phyloP scores from a whole-genome alignment of 1,284 basidiomycete genomes.

The Bjerkandera adusta region DNA sequence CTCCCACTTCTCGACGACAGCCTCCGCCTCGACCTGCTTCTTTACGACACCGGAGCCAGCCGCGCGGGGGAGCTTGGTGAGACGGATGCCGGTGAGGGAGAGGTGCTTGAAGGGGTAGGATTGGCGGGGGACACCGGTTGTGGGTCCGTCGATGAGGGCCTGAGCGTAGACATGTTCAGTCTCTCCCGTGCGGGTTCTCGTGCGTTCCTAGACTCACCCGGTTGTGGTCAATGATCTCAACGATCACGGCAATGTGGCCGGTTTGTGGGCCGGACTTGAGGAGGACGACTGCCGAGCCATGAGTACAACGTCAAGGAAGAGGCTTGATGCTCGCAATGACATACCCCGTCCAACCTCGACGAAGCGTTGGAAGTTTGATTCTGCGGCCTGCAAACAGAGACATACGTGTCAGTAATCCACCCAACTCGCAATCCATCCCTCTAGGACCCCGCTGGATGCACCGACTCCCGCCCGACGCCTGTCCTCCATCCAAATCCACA shows the following conservation, averaged over 20 bases:
- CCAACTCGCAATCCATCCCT: conserved; percentile 6
- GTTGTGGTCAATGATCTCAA: conserved; percentile 99
- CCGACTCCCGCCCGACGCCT: neutral
- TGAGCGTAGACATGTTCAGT: conserved; percentile 30
- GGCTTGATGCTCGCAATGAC: conserved; percentile 23
- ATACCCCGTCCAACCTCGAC: conserved; percentile 94
- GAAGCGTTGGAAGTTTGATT: conserved; percentile 94
- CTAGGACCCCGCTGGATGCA: conserved; percentile 6
- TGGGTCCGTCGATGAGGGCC: conserved; percentile 96
- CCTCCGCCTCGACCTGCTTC: conserved; percentile 87
- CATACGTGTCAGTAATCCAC: conserved; percentile 9
- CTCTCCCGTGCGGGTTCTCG: neutral
- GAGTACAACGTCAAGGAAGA: too few species aligned
- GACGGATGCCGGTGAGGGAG: conserved; percentile 84
- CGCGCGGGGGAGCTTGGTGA: conserved; percentile 86
- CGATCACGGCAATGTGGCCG: conserved; percentile 93
- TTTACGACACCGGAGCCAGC: conserved; percentile 83
- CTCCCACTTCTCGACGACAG: conserved; percentile 77
- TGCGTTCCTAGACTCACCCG: conserved; percentile 65
- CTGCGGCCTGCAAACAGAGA: conserved; percentile 34
- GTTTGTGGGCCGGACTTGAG: conserved; percentile 85
- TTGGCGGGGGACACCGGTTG: conserved; percentile 90
- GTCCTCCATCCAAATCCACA: neutral
- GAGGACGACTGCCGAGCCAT: conserved; percentile 98
- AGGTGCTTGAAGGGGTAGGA: conserved; percentile 91